A percentile compares a stretch with the other conserved stretches of the same genome.
Conservation (phyloP, 2,329 filamentous ascomycete species). For the Ceratocystiopsis sp. region DNA sequence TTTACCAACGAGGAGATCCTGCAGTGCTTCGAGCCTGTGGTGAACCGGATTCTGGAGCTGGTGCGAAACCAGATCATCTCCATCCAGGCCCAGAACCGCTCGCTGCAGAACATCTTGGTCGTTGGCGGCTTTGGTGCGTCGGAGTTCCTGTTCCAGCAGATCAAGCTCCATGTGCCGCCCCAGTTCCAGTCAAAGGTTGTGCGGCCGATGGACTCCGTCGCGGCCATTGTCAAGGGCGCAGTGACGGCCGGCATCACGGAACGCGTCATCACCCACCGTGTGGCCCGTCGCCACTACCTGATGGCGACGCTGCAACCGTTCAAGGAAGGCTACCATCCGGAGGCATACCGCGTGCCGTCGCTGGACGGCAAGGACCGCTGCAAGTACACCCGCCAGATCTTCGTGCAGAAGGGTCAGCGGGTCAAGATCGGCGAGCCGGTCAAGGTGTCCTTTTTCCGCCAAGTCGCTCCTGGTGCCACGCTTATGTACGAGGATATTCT, state of each 20-base stretch:
- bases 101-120: slow-evolving; percentile 88
- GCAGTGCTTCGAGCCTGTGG: slow-evolving; percentile 96
- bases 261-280: slow-evolving; percentile 88
- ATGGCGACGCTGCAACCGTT: slow-evolving; percentile 98
- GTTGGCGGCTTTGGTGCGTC: slow-evolving; percentile 97
- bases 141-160: slow-evolving; percentile 98
- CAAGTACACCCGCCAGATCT: slow-evolving; percentile 97
- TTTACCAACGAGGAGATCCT: slow-evolving; percentile 99
- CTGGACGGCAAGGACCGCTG: slow-evolving; percentile 94
- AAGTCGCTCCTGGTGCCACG: slow-evolving; percentile 89
- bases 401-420: slow-evolving; percentile 94
- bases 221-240: slow-evolving; percentile 94
- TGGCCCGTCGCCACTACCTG: slow-evolving; percentile 92
- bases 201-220: slow-evolving; percentile 95
- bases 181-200: slow-evolving; percentile 98
- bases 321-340: slow-evolving; percentile 96
- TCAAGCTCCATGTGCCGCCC: slow-evolving; percentile 93
- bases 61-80: slow-evolving; percentile 98
- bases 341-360: slow-evolving; percentile 92
- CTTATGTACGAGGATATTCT: slow-evolving; percentile 99
- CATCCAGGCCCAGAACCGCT: slow-evolving; percentile 90
- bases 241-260: slow-evolving; percentile 97
- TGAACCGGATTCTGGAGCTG: slow-evolving; percentile 89
- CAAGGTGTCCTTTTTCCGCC: slow-evolving; percentile 96
- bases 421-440: slow-evolving; percentile 99